Conservation (phyloP, 192 early-diverging fungal genomes). For the Backusella australiensis region DNA sequence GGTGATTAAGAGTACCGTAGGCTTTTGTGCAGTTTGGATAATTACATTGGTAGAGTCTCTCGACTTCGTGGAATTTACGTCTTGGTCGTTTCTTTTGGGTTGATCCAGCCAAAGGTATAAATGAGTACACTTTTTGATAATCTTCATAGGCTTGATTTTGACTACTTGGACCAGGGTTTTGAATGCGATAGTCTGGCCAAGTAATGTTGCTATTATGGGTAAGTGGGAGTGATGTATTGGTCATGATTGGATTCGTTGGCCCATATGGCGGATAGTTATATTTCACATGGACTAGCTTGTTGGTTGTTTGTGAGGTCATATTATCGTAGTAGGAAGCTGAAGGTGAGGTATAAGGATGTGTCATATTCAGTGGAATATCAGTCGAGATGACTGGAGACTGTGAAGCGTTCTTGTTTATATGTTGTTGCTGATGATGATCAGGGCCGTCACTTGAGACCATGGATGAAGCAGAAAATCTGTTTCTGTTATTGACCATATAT, state of each 20-base stretch:
- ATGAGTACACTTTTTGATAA: conserved; percentile 43
- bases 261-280: not conserved
- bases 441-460: not conserved
- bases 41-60: conserved; percentile 58
- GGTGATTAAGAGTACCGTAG: conserved; percentile 63
- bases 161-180: not conserved
- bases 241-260: not conserved
- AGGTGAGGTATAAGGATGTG: not conserved
- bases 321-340: not conserved
- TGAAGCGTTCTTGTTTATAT: not conserved
- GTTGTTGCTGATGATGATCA: not conserved
- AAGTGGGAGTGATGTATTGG: not conserved
- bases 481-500: not conserved
- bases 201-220: not conserved
- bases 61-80: conserved; percentile 59
- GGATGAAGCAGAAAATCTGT: not conserved
- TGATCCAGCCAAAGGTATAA: conserved; percentile 50
- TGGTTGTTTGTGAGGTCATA: not conserved
- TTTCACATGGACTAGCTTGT: not conserved
- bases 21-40: conserved; percentile 52
- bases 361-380: not conserved
- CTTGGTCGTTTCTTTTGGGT: conserved; percentile 56
- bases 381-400: not conserved
- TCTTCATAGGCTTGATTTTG: not conserved
- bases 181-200: not conserved